Conservation (phyloP, 495 filamentous ascomycete genomes). For the Aspergillus panamensis region DNA sequence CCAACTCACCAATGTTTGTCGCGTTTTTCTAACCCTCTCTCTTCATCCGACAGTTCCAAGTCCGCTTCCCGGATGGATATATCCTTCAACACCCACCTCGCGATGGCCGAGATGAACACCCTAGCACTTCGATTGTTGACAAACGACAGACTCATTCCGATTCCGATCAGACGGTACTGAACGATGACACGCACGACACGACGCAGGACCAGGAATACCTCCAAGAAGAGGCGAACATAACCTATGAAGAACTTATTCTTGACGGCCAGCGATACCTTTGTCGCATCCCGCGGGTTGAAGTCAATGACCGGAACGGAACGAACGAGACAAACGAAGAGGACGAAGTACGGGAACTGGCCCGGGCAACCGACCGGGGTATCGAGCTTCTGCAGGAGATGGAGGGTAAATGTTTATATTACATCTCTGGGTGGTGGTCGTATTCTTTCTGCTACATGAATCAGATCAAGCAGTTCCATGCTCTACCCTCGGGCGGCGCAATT, state of each 20-base stretch:
- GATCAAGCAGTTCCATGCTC: constrained; percentile 88
- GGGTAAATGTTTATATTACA: constrained; percentile 83
- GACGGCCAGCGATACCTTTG: constrained; percentile 74
- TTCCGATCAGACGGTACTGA: constrained; percentile 28
- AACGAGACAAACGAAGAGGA: constrained; percentile 59
- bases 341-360: constrained; percentile 78
- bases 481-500: constrained; percentile 60
- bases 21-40: background rate
- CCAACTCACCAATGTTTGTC: background rate
- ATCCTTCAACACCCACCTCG: constrained; percentile 69
- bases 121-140: constrained; percentile 14
- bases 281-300: constrained; percentile 69
- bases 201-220: constrained; percentile 2
- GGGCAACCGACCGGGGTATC: constrained; percentile 80
- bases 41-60: constrained; percentile 63
- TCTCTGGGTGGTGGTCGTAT: constrained; percentile 96
- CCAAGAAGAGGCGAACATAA: constrained; percentile 11
- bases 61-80: constrained; percentile 71
- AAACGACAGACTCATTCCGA: constrained; percentile 12
- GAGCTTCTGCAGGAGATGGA: constrained; percentile 87
- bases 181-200: constrained; percentile 14
- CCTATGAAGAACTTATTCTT: constrained; percentile 59
- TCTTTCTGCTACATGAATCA: constrained; percentile 87
- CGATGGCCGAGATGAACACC: constrained; percentile 48
- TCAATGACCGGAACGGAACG: constrained; percentile 36